A percentile compares a stretch with the other conserved stretches of the same genome.
phyloP scores from a whole-genome alignment of 768 basidiomycete genomes.

The Leccinum ochraceum region DNA sequence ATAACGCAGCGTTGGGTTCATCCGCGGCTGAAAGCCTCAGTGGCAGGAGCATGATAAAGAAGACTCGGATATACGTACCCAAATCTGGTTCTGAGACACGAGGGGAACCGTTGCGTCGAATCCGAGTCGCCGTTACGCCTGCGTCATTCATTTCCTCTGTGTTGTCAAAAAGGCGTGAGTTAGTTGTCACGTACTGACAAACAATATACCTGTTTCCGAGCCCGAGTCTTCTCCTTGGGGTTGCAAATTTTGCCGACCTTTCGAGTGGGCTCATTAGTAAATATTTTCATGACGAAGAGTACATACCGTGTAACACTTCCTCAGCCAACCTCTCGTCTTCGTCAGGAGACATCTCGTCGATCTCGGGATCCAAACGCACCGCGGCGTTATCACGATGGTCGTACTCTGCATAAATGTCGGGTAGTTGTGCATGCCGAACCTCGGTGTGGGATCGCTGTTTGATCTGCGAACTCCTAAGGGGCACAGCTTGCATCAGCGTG shows the following conservation, averaged over 20 bases:
- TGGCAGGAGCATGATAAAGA: too few species aligned
- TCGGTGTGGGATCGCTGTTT: neutral
- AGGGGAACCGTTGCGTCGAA: too few species aligned
- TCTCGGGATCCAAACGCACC: neutral
- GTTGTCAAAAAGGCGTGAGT: neutral
- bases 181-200: too few species aligned
- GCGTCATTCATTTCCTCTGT: too few species aligned
- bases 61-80: too few species aligned
- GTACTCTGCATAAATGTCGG: neutral
- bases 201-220: too few species aligned
- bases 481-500: neutral
- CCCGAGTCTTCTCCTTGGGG: too few species aligned
- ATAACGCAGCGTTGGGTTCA: neutral
- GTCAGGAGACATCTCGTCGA: neutral
- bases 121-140: too few species aligned
- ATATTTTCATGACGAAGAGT: neutral
- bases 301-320: neutral
- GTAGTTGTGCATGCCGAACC: neutral
- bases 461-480: neutral
- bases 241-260: neutral
- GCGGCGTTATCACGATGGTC: neutral
- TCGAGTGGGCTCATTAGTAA: neutral
- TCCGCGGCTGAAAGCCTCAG: neutral
- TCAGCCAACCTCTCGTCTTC: neutral
- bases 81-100: too few species aligned